phyloP scores from a whole-genome alignment of 176 grass and related monocot genomes.

The Saccharum officinarum region DNA sequence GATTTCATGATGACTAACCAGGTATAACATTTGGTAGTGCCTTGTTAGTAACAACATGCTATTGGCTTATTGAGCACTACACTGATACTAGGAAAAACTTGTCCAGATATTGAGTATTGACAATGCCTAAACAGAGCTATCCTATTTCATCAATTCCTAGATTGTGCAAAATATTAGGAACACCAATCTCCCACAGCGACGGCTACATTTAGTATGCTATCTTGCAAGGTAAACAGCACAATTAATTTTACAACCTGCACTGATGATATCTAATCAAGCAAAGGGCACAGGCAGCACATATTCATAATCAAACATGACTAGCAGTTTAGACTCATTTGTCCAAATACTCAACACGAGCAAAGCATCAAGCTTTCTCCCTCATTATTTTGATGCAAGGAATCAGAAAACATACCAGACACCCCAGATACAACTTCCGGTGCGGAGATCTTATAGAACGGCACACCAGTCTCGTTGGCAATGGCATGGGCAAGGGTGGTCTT shows the following conservation, averaged over 20 bases:
- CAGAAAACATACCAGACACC: conserved; percentile 58
- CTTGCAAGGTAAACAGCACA: neutral
- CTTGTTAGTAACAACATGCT: neutral
- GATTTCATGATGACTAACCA: neutral
- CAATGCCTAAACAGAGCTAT: neutral
- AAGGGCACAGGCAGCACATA: neutral
- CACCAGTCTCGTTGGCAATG: conserved; percentile 81
- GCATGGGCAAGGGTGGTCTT: conserved; percentile 91
- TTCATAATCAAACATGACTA: neutral
- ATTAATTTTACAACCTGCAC: neutral
- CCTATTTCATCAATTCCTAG: neutral
- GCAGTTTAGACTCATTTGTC: neutral
- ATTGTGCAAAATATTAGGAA: neutral
- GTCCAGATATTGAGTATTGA: neutral
- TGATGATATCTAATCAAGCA: neutral
- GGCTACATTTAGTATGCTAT: neutral
- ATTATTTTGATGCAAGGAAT: neutral
- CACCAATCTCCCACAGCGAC: neutral
- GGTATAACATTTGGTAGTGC: neutral
- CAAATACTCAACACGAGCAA: neutral
- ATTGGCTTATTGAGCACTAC: neutral
- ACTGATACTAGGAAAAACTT: neutral
- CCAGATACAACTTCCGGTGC: conserved; percentile 84
- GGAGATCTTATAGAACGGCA: conserved; percentile 94
- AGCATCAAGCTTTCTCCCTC: neutral